phyloP scores from a whole-genome alignment of 192 early-diverging fungal species.

The Podochytrium sp. region DNA sequence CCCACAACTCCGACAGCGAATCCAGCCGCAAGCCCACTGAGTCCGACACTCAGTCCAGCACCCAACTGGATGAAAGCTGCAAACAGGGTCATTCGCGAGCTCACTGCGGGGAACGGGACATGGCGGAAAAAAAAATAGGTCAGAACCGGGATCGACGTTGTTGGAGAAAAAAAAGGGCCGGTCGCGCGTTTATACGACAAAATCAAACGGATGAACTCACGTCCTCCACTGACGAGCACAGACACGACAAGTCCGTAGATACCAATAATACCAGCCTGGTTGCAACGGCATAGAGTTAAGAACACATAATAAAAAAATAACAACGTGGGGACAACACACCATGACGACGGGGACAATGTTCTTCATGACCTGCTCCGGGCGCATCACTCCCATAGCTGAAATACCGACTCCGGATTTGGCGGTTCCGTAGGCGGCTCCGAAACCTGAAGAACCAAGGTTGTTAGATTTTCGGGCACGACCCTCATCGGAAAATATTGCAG shows the following conservation, averaged over 20 bases:
- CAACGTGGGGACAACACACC: constrained; percentile 53
- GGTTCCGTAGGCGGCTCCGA: constrained; percentile 98
- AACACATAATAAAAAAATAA: neutral
- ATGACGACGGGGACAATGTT: constrained; percentile 93
- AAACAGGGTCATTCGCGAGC: constrained; percentile 47
- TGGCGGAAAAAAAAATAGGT: too few species aligned
- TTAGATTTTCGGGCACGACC: too few species aligned
- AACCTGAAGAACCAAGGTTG: too few species aligned
- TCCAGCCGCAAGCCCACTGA: constrained; percentile 93
- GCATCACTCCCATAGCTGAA: constrained; percentile 88
- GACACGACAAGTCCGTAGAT: constrained; percentile 98
- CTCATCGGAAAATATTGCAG: too few species aligned
- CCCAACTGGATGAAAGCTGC: constrained; percentile 91
- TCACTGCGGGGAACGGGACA: too few species aligned
- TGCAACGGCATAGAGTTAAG: neutral
- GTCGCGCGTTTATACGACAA: too few species aligned
- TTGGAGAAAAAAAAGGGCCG: too few species aligned
- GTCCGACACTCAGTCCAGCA: constrained; percentile 92
- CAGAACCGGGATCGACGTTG: too few species aligned
- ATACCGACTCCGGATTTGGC: constrained; percentile 97
- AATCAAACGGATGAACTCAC: constrained; percentile 51
- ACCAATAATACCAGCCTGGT: constrained; percentile 89
- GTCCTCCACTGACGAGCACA: constrained; percentile 76
- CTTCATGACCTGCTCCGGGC: constrained; percentile 79
- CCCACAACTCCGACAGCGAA: constrained; percentile 97